Percentiles rank a stretch among this genome's conserved stretches.
Conservation (phyloP, 768 basidiomycete genomes). For the Kwoniella mangroviensis region DNA sequence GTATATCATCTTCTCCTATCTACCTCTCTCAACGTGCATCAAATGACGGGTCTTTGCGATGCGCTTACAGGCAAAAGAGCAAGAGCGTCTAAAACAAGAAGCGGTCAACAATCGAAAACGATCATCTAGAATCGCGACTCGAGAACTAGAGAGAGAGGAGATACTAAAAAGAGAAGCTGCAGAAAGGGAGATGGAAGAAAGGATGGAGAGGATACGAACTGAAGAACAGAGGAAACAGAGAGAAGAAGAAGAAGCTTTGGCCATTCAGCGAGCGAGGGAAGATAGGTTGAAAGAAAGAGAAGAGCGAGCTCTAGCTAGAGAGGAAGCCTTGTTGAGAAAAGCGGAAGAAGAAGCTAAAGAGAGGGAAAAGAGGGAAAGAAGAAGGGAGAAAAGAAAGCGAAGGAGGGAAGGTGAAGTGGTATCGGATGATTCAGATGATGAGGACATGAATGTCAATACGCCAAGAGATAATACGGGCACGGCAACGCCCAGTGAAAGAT, state of each 20-base stretch:
- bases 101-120: slow-evolving; percentile 84
- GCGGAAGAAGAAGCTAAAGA: slow-evolving; percentile 44
- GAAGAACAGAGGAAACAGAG: slow-evolving; percentile 41
- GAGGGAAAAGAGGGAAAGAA: slow-evolving; percentile 48
- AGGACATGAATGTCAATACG: slow-evolving; percentile 4
- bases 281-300: slow-evolving; percentile 54
- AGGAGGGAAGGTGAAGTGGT: slow-evolving; percentile 39
- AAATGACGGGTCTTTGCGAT: not conserved
- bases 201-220: slow-evolving; percentile 51
- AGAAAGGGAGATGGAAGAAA: slow-evolving; percentile 52
- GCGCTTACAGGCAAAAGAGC: slow-evolving; percentile 49
- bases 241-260: slow-evolving; percentile 38
- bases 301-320: slow-evolving; percentile 45
- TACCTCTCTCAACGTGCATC: not conserved
- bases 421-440: slow-evolving; percentile 29
- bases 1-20: not conserved
- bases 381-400: slow-evolving; percentile 38
- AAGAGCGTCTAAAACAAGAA: slow-evolving; percentile 64
- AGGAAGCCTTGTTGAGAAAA: slow-evolving; percentile 54
- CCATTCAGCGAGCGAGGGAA: slow-evolving; percentile 49
- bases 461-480: slow-evolving; percentile 10
- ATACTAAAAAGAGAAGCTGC: slow-evolving; percentile 66
- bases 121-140: slow-evolving; percentile 82
- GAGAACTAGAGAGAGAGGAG: slow-evolving; percentile 72
- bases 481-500: slow-evolving; percentile 62